Base-by-base conservation (phyloP, 345 rosid genomes). In the Eucalyptus pauciflora region DNA sequence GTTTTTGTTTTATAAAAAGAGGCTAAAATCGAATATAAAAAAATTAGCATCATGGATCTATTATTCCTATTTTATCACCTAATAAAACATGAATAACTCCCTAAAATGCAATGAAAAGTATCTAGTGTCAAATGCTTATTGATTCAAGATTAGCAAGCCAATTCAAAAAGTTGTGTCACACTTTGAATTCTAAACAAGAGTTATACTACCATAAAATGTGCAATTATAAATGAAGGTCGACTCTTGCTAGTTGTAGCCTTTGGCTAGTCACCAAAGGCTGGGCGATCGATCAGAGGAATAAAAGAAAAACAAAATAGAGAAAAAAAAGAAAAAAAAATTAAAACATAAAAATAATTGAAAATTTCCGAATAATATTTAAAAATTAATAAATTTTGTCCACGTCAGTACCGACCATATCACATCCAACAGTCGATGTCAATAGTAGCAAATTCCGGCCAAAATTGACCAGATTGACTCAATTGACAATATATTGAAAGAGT, bases 341-440 rank as follows among this genome's bases (percentile, higher is more conserved):
- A 52, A 52, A 17, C 56, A 52, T 52, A 7, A 52, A 52, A 52
- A 18, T 52, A 18, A 18, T 52, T 52, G 56, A 52, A 52, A 52
- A 18, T 0, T 52, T 52, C 24, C 0, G 56, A 52, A 18, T 52
- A 52, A 52, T 18, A 52, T 52, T 52, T 18, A 18, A 52, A 52
- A 52, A 52, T 7, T 52, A 7, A 52, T 7, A 1, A 52, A 18
- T 18, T 52, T 52, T 52, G 24, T 1, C 0, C 0, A 52, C 1
- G 0, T 52, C 2, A 0, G 10, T 2, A 0, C 10, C 10, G 1
- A 52, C 1, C 2, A 0, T 52, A 4, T 52, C 10, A 52, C 58
- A 52, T 52, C 10, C 1, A 2, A 9, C 0, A 52, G 10, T 22
- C 4, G 3, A 52, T 52, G 56, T 52, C 10, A 52, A 52, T 52